Evolutionary conservation across 139 green algal species (phyloP), one percentile per base, ranked within the genome.

Genomic region (Pseudopediastrum boryanum): DNA sequence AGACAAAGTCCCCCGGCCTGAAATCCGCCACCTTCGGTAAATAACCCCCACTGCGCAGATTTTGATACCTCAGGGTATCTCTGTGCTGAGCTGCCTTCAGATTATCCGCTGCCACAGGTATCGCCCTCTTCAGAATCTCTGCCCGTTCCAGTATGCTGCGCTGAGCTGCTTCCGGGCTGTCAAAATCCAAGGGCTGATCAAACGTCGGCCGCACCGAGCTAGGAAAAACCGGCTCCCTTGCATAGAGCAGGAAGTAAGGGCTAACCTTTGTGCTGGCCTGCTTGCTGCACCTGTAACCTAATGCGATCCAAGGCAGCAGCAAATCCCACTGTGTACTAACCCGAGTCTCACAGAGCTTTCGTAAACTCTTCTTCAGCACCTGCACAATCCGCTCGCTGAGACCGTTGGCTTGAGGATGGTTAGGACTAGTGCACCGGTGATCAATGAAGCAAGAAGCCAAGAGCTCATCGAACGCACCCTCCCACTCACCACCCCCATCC

Each of bases 221-320:
- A 62, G 78, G 69, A 2, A 79, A 43, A 0, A 68, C 48, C 36
- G 78, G 69, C 1, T 21, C 44, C 23, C 42, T 35, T 4, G 78
- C 78, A 75, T 69, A 79, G 67, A 83, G 16, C 31, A 79, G 42
- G 16, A 69, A 44, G 36, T 79, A 84, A 4, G 78, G 78, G 21
- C 39, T 31, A 25, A 65, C 59, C 1, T 39, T 38, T 38, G 78
- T 79, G 41, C 51, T 71, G 13, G 35, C 2, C 25, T 80, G 74
- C 31, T 59, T 50, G 54, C n/a, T 46, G 56, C 67, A 78, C 4
- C 52, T 59, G 67, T 78, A 83, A 2, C 77, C 77, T 21, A 77
- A 41, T 13, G 23, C 2, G 16, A 83, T 51, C 54, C 67, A 73
- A 2, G 56, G 38, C 9, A 78, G 27, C 25, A 58, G 8, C 23